These are phyloP conservation scores for Myriosclerotinia scirpicola DNA, from an alignment of 2,329 filamentous ascomycete genomes.

Conservation along the genomic window DNA sequence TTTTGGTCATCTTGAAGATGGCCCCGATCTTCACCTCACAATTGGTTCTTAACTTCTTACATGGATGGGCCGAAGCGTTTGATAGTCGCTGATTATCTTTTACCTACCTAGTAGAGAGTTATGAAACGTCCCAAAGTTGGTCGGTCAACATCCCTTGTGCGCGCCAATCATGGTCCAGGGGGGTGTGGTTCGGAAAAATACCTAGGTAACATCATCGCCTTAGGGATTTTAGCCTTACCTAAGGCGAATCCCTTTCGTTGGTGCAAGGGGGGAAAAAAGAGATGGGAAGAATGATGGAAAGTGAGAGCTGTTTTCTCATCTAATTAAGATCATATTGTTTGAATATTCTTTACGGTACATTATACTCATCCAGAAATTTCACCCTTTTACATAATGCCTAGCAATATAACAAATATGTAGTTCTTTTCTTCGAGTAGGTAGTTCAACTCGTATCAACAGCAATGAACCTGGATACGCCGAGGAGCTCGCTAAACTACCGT, in stretches of 20 bases:
- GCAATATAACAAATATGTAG: not conserved
- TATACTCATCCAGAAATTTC: too few relatives aligned
- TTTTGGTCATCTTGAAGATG: constrained; percentile 3
- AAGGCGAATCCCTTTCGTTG: not conserved
- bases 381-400: not conserved
- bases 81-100: constrained; percentile 17
- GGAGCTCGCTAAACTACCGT: constrained; percentile 13
- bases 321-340: too few relatives aligned
- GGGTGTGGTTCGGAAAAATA: constrained; percentile 1
- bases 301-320: not conserved
- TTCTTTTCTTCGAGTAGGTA: not conserved
- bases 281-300: not conserved
- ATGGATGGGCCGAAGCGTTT: constrained; percentile 5
- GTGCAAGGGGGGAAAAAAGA: not conserved
- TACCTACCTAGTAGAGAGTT: not conserved
- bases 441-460: not conserved
- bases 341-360: too few relatives aligned
- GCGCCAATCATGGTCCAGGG: not conserved
- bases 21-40: not conserved
- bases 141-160: constrained; percentile 8
- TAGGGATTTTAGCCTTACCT: constrained; percentile 6
- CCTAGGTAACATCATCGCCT: constrained; percentile 18
- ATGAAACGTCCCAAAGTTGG: constrained; percentile 21
- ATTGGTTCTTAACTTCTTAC: constrained; percentile 13
- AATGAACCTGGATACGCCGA: not conserved